phyloP scores from a whole-genome alignment of 108 stramenopile species.

The Fistulifera pelliculosa region DNA sequence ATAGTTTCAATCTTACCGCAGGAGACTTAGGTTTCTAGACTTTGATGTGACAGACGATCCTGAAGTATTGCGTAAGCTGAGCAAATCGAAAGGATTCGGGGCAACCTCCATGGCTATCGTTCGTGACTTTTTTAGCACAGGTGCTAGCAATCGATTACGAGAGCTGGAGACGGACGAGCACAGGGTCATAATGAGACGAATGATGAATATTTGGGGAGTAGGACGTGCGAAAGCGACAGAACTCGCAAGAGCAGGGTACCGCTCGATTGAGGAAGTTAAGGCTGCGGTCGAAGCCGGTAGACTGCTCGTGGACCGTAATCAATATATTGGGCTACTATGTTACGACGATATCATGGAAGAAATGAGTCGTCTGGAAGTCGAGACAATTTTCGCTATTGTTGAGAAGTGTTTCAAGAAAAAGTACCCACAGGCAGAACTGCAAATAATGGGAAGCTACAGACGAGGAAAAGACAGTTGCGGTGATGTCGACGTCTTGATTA shows the following conservation, averaged over 20 bases:
- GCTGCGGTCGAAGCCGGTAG: conserved; percentile 6
- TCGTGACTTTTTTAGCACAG: conserved; percentile 15
- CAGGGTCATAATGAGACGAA: conserved; percentile 27
- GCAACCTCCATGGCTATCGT: conserved; percentile 18
- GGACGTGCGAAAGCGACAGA: conserved; percentile 25
- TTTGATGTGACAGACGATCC: conserved; percentile 32
- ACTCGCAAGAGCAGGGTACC: conserved; percentile 15
- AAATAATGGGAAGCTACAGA: conserved; percentile 46
- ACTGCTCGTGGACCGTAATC: conserved; percentile 22
- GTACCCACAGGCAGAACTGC: conserved; percentile 26
- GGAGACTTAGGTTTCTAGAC: conserved; percentile 29
- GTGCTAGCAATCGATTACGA: background rate
- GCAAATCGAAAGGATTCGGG: conserved; percentile 31
- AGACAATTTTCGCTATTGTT: conserved; percentile 26
- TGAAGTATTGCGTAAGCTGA: conserved; percentile 11
- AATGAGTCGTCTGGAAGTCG: conserved; percentile 40
- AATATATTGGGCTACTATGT: conserved; percentile 40
- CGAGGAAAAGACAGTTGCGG: conserved; percentile 32
- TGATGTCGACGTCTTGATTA: conserved; percentile 46
- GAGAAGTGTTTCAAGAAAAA: conserved; percentile 3
- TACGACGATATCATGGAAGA: conserved; percentile 46
- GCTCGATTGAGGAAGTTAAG: conserved; percentile 27
- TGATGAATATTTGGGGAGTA: conserved; percentile 55
- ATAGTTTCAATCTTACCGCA: conserved; percentile 8
- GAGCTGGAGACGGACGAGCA: conserved; percentile 13